A percentile compares a stretch with the other conserved stretches of the same genome.
These are phyloP conservation scores for Kodamaea jinghongensis DNA, from an alignment of 805 yeast genomes.

Conservation along the genomic window DNA sequence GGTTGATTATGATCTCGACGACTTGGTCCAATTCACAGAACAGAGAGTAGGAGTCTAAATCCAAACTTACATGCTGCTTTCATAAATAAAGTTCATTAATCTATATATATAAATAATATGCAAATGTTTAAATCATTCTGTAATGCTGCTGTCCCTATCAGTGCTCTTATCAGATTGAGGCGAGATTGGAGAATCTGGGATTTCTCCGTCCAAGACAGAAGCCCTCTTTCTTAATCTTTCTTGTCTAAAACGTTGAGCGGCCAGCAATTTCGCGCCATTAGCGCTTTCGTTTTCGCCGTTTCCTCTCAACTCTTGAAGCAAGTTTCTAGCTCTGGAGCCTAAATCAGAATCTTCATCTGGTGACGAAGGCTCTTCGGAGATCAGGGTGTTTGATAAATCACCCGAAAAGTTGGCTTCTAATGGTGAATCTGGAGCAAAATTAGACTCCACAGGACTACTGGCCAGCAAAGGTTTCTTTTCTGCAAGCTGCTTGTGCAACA, in stretches of 20 bases:
- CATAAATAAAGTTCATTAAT: constrained; percentile 2
- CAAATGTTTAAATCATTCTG: constrained; percentile 3
- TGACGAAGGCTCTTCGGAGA: constrained; percentile 1
- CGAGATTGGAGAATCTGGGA: constrained; percentile 3
- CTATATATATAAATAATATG: constrained; percentile 3
- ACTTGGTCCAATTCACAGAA: constrained; percentile 13
- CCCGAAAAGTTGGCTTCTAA: constrained; percentile 5
- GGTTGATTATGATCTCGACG: constrained; percentile 37
- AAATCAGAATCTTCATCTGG: constrained; percentile 21
- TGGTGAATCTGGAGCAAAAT: constrained; percentile 11
- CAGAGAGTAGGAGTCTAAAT: constrained; percentile 8
- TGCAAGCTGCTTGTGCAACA: constrained; percentile 61
- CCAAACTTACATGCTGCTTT: background rate
- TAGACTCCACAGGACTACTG: constrained; percentile 11
- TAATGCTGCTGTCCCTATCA: constrained; percentile 1
- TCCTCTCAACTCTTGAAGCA: constrained; percentile 60
- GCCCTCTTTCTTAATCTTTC: constrained; percentile 22
- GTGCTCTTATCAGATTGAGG: background rate
- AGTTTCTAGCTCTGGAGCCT: constrained; percentile 59
- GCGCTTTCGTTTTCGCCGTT: constrained; percentile 18
- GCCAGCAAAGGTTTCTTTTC: constrained; percentile 27
- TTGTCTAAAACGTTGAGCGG: constrained; percentile 45
- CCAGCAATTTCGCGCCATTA: constrained; percentile 25
- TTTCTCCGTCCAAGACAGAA: constrained; percentile 1
- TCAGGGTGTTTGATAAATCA: constrained; percentile 3